Base-by-base conservation (phyloP, 805 yeast species). In the Nakazawaea ernobii region DNA sequence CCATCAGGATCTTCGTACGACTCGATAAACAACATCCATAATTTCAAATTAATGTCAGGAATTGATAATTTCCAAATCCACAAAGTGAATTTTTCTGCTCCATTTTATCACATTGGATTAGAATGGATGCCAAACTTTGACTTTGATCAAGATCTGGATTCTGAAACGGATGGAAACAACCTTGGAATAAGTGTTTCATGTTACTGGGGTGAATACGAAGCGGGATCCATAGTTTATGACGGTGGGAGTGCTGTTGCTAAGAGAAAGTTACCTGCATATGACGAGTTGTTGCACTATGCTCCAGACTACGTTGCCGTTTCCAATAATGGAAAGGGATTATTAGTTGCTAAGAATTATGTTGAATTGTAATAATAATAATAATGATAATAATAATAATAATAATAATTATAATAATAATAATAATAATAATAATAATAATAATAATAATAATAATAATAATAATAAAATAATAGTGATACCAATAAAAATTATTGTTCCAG, bases 131-230 rank as follows among this genome's bases (percentile, higher is more conserved):
- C 95, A 4, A 35, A 43, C 17, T 48, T 43, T 15, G 47, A 43
- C 35, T 43, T 20, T 73, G 73, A 45, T 66, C 75, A 71, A 28
- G 80, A 71, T 38, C 65, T 59, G 35, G 67, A 63, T 20, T 62
- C 55, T 28, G 61, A 58, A n/a, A 65, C 61, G 32, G 61, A 62
- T 17, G 62, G 63, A 8, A 60, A 68, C 55, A 60, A 67, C 48
- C 62, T 88, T 43, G 83, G 81, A 8, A 73, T 89, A 1, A 62
- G 68, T 7, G 73, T 89, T 8, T 70, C 76, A 24, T 90, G 97
- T 59, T 79, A 69, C 57, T 90, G 92, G 91, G 86, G 88, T 8
- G 95, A 89, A 53, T 78, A 79, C 59, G 80, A 79, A 32, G 61
- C 64, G 10, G 75, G 60, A 43, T 59, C 63, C 24, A 61, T 64